Base-by-base conservation (phyloP, 306 rosid species). In the Argentina anserina region DNA sequence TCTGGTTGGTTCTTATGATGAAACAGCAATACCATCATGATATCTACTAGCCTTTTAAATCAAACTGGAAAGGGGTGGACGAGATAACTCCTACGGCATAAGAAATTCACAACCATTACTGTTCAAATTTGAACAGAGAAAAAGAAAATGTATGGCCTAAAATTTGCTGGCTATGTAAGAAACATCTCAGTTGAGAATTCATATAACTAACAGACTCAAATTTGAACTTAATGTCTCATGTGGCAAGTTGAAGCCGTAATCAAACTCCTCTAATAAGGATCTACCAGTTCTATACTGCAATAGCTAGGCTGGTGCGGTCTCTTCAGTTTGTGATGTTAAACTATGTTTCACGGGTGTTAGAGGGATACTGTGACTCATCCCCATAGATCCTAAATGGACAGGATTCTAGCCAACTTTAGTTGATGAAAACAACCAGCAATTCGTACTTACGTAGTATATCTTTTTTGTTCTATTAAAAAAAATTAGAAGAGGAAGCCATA, bases 1-100 rank as follows among this genome's bases (percentile, higher is more conserved):
- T 39, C 21, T 61, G 69, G 31, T 67, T 20, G 65, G 62, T 81
- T 39, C 49, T 15, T 61, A 39, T 12, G 66, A 49, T 28, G 40
- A 12, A 23, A n/a, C 33, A 70, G 45, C 31, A 49, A 50, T 61
- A 36, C 43, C 7, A 52, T 15, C 21, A 52, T n/a, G 9, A 52
- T 21, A 34, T 46, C 12, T 4, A 46, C 12, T 4, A 46, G 71
- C 71, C 9, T 42, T 52, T 26, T 36, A 4, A 26, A 15, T 28
- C 14, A 7, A 25, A 43, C 36, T 1, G 12, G 12, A 34, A 33
- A 20, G 43, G 39, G 20, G 20, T 31, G 45, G 31, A 47, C 29
- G 29, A 25, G 33, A 12, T 31, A 33, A 3, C 61, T 49, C 61
- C 55, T 47, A 23, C 28, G n/a, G 29, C 72, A 47, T 5, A 28